Percentiles rank a stretch among this genome's conserved stretches.
Evolutionary conservation across 176 grass and related monocot genomes (phyloP).

Genomic region (Ampelocalamus luodianensis): DNA sequence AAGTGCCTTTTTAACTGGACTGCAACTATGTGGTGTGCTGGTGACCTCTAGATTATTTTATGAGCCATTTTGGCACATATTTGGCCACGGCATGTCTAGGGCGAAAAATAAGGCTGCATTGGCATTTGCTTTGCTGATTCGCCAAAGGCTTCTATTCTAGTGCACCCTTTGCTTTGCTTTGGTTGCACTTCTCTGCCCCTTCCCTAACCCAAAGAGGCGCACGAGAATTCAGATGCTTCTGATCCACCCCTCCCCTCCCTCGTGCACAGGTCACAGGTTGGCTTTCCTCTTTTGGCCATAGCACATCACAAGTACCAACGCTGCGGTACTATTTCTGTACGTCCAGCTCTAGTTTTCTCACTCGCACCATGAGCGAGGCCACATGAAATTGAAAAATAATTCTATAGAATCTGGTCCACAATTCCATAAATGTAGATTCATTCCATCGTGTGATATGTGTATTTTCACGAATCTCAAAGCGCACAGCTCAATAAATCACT

Average conservation of each 20-base stretch:
- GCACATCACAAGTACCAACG: not conserved
- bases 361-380: not conserved
- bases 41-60: not conserved
- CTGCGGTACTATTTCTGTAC: not conserved
- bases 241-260: not conserved
- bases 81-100: not conserved
- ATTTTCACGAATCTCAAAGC: too few species aligned
- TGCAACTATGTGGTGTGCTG: not conserved
- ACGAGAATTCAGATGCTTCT: constrained; percentile 9
- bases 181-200: constrained; percentile 42
- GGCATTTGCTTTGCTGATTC: constrained; percentile 58
- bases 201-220: constrained; percentile 9
- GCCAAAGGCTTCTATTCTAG: constrained; percentile 6
- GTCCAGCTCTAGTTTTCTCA: not conserved
- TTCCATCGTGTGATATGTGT: too few species aligned
- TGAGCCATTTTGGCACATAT: not conserved
- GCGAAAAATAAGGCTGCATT: not conserved
- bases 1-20: not conserved
- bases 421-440: too few species aligned
- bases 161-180: constrained; percentile 46
- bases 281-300: constrained; percentile 37
- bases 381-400: too few species aligned
- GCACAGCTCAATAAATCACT: too few species aligned
- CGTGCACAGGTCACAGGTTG: not conserved
- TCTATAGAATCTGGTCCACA: too few species aligned